Evolutionary conservation across 371 early-diverging fungal genomes (phyloP), one percentile per base, ranked within the genome.

Genomic region (Nematocida sp.): DNA sequence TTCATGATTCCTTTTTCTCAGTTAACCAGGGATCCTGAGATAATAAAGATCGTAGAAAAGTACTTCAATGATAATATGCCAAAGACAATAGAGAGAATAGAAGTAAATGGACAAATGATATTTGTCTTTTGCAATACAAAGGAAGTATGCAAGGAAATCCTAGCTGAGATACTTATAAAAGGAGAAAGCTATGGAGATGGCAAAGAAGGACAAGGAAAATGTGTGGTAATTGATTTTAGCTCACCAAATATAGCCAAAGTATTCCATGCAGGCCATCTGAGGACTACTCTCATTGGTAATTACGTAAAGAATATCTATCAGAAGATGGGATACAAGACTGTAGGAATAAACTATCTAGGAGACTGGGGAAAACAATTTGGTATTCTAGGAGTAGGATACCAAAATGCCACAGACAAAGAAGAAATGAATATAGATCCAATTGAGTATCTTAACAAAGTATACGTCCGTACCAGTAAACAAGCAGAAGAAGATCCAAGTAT

Each of bases 341-440:
- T 89, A 45, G 86, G 90, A 21, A 90, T 96, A 80, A 99, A 99
- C 85, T 96, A 96, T 84, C 86, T 99, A 32, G 99, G 99, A 40
- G 98, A 99, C 84, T 99, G 99, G 99, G 99, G 99, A 53, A 99
- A 96, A 80, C 98, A 97, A 83, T 97, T 93, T 84, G 99, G 88
- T 34, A 84, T 97, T 55, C 85, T 98, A 75, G 93, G 95, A 13
- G 86, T 96, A 40, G 98, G 95, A 19, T 96, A 65, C 80, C 84
- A 87, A 53, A 87, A 88, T 74, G 90, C 88, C 79, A 94, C 94
- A 23, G 83, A 85, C 70, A 89, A 91, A 77, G 86, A 86, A 53
- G 78, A 87, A 81, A 83, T 96, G 19, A 66, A 85, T 53, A 84
- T 84, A 37, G 91, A 96, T 83, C 92, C 96, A 0, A 92, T 96